A percentile compares a stretch with the other conserved stretches of the same genome.
Evolutionary conservation across 1,139 yeast species (phyloP).

Genomic region (Trichomonascaceae sp.): DNA sequence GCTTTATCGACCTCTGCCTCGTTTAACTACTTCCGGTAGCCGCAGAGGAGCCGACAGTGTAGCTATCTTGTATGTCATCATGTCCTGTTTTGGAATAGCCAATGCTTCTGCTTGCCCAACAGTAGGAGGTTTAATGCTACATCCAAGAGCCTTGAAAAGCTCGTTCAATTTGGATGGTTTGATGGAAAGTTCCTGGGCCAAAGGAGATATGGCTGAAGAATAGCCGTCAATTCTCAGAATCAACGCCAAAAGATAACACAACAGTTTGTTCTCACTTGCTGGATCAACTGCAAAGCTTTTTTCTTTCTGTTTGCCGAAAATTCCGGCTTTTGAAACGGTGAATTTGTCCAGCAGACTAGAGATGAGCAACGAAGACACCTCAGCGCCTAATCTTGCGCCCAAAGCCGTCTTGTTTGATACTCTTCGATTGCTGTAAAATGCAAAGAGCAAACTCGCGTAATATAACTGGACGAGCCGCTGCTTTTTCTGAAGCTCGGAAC

Average conservation of each 20-base stretch:
- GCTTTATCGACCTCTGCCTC: conserved; percentile 41
- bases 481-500: conserved; percentile 41
- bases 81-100: conserved; percentile 64
- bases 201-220: conserved; percentile 67
- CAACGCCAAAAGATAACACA: conserved; percentile 70
- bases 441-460: conserved; percentile 73
- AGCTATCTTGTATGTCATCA: conserved; percentile 71
- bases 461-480: conserved; percentile 63
- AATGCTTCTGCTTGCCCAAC: conserved; percentile 77
- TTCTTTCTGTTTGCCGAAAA: conserved; percentile 61
- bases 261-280: conserved; percentile 73
- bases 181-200: conserved; percentile 78
- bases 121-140: conserved; percentile 67
- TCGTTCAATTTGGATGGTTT: conserved; percentile 69
- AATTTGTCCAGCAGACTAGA: conserved; percentile 69
- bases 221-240: conserved; percentile 73
- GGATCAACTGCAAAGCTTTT: conserved; percentile 75
- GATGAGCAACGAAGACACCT: conserved; percentile 66
- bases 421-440: conserved; percentile 71
- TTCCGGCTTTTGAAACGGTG: conserved; percentile 58
- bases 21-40: conserved; percentile 74
- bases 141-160: conserved; percentile 77
- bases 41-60: conserved; percentile 81
- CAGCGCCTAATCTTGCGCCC: conserved; percentile 52
- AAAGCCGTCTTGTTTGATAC: conserved; percentile 55